phyloP scores from a whole-genome alignment of 768 basidiomycete species.

The Gymnopilus junonius region DNA sequence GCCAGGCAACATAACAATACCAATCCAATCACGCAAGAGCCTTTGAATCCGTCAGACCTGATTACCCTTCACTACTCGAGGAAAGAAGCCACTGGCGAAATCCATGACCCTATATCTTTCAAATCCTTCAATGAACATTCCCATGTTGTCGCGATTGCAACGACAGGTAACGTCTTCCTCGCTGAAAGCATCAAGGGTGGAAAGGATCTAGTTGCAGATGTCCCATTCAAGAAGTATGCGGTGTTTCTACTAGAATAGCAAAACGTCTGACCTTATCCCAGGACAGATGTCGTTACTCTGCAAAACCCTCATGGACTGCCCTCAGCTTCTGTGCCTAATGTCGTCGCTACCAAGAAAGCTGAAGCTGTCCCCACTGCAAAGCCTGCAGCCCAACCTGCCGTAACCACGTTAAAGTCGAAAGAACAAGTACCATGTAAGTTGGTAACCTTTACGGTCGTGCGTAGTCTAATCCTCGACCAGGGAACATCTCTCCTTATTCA shows the following conservation, averaged over 20 bases:
- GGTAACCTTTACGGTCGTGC: neutral
- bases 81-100: constrained; percentile 81
- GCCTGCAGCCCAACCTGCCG: constrained; percentile 34
- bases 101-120: constrained; percentile 97
- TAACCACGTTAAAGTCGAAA: constrained; percentile 51
- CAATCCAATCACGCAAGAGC: constrained; percentile 76
- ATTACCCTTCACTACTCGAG: constrained; percentile 83
- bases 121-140: constrained; percentile 97
- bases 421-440: constrained; percentile 68
- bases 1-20: constrained; percentile 80
- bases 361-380: constrained; percentile 38
- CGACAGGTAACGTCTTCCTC: constrained; percentile 92
- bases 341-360: constrained; percentile 27
- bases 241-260: neutral
- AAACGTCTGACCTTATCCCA: constrained; percentile 29
- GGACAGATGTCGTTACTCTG: constrained; percentile 90
- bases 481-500: constrained; percentile 92
- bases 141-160: constrained; percentile 88
- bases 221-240: constrained; percentile 79
- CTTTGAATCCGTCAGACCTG: constrained; percentile 71
- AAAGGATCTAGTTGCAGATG: constrained; percentile 84
- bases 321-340: constrained; percentile 48
- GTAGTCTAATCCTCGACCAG: constrained; percentile 38
- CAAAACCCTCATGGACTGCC: constrained; percentile 88
- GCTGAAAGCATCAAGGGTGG: constrained; percentile 90